These are phyloP conservation scores for Macrophomina pseudophaseolina DNA, from an alignment of 2,329 filamentous ascomycete genomes.

Conservation along the genomic window DNA sequence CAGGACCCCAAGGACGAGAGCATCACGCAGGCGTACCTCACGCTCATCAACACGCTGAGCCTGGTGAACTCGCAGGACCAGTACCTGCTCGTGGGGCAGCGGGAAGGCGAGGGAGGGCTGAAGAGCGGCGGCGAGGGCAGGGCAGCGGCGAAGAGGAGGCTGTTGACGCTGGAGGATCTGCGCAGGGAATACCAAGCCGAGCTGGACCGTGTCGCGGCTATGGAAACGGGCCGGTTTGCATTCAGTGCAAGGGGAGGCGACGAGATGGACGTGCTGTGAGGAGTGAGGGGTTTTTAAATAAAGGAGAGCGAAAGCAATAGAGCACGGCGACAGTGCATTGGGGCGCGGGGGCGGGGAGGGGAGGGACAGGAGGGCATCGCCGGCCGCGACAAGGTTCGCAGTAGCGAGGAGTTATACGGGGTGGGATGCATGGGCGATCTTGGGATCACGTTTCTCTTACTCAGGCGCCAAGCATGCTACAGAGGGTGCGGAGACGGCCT, in stretches of 20 bases:
- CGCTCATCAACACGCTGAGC: constrained; percentile 89
- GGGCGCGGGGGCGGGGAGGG: neutral
- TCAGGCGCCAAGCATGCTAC: neutral
- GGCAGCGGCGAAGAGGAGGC: constrained; percentile 65
- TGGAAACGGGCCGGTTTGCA: constrained; percentile 88
- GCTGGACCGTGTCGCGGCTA: constrained; percentile 83
- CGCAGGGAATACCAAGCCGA: constrained; percentile 89
- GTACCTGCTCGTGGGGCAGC: constrained; percentile 67
- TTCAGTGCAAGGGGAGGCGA: constrained; percentile 56
- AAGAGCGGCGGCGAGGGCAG: constrained; percentile 40
- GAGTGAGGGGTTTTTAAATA: constrained; percentile 1
- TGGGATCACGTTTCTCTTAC: neutral
- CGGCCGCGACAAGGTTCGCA: neutral
- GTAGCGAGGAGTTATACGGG: constrained; percentile 20
- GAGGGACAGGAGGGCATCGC: neutral
- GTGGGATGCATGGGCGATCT: constrained; percentile 1
- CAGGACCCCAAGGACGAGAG: constrained; percentile 58
- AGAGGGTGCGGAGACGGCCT: neutral
- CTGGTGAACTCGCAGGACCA: constrained; percentile 82
- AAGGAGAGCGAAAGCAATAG: constrained; percentile 13
- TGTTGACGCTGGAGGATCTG: constrained; percentile 85
- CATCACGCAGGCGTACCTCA: constrained; percentile 76
- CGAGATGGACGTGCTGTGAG: constrained; percentile 26
- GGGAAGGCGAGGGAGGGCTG: constrained; percentile 9
- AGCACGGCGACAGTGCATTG: constrained; percentile 6